These are phyloP conservation scores for Toxicodendron radicans DNA, from an alignment of 345 rosid genomes.

Conservation along the genomic window DNA sequence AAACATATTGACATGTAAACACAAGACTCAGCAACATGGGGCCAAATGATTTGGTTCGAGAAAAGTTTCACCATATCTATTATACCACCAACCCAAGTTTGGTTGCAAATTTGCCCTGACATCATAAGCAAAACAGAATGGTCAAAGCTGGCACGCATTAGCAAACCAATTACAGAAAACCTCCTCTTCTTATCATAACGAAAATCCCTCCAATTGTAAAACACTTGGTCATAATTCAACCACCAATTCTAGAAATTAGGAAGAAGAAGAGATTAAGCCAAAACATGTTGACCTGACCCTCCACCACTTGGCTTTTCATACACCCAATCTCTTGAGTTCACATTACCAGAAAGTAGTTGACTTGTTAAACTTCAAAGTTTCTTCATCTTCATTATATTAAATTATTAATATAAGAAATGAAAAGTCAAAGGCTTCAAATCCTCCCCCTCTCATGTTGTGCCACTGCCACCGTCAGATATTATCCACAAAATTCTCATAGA, in stretches of 20 bases:
- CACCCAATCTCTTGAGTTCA: background rate
- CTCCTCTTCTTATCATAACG: background rate
- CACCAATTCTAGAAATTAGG: background rate
- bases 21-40: background rate
- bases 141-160: background rate
- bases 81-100: background rate
- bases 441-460: background rate
- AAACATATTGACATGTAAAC: background rate
- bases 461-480: too few relatives aligned
- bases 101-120: background rate
- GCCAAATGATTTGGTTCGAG: background rate
- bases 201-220: background rate
- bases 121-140: background rate
- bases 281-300: background rate
- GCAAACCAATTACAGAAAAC: conserved; percentile 6
- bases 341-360: background rate
- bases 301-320: conserved; percentile 8
- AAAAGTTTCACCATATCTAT: background rate
- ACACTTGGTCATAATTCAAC: conserved; percentile 5
- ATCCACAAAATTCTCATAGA: too few relatives aligned
- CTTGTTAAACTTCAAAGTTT: background rate
- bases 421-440: background rate
- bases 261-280: background rate
- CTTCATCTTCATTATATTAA: background rate
- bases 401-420: background rate